phyloP scores from a whole-genome alignment of 208 protist species.

The Trypanosoma grayi region DNA sequence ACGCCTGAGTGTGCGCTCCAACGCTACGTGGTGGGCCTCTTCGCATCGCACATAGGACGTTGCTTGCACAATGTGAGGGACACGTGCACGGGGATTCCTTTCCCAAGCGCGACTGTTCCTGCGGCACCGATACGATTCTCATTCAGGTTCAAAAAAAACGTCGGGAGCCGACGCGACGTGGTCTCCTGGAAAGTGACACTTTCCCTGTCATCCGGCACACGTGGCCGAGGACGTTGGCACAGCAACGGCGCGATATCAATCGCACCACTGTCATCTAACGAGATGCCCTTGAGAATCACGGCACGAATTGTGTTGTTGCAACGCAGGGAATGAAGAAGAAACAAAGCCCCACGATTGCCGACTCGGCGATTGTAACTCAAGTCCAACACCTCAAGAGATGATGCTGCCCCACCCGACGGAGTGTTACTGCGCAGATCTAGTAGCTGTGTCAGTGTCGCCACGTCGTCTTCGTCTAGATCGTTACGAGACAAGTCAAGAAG shows the following conservation, averaged over 20 bases:
- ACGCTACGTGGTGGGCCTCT: not conserved
- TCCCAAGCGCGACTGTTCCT: constrained; percentile 54
- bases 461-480: constrained; percentile 54
- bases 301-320: constrained; percentile 50
- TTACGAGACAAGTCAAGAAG: constrained; percentile 84
- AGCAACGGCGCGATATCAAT: constrained; percentile 36
- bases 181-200: constrained; percentile 15
- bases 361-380: constrained; percentile 84
- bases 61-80: constrained; percentile 78
- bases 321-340: constrained; percentile 40
- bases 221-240: constrained; percentile 39
- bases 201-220: constrained; percentile 3
- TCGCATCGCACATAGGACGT: constrained; percentile 12
- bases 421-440: constrained; percentile 32
- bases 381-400: constrained; percentile 69
- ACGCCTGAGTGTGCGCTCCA: not conserved
- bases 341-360: constrained; percentile 62
- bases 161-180: not conserved
- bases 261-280: constrained; percentile 66
- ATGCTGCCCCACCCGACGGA: not conserved
- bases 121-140: constrained; percentile 74
- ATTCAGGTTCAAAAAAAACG: constrained; percentile 83
- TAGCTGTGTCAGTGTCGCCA: constrained; percentile 48
- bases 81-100: constrained; percentile 60
- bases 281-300: constrained; percentile 62